Conservation (phyloP, 768 basidiomycete genomes). For the Pisolithus tinctorius region DNA sequence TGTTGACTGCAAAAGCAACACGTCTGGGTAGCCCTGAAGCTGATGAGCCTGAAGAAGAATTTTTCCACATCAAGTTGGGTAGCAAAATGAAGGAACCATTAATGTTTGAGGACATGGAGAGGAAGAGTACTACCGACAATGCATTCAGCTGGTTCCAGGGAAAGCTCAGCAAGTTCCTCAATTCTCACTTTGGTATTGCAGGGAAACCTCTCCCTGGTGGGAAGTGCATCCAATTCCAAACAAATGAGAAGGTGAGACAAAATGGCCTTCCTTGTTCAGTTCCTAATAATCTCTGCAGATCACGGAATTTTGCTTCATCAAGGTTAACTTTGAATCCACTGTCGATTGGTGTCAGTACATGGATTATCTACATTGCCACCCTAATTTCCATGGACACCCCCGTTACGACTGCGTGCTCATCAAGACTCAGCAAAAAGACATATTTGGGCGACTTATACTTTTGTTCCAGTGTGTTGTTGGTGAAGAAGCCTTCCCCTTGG, state of each 20-base stretch:
- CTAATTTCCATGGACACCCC: conserved; percentile 6
- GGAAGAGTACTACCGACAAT: neutral
- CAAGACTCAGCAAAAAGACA: conserved; percentile 5
- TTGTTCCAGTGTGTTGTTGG: conserved; percentile 13
- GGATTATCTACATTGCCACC: conserved; percentile 12
- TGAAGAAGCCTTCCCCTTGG: conserved; percentile 6
- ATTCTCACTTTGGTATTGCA: neutral
- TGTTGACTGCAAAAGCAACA: too few species aligned
- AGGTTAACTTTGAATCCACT: conserved; percentile 12
- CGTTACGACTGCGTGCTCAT: conserved; percentile 23
- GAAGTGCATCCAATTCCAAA: neutral
- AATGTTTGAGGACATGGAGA: neutral
- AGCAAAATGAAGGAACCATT: neutral
- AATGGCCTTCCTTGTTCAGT: neutral
- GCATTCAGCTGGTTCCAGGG: neutral
- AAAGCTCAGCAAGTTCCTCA: neutral
- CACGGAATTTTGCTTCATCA: conserved; percentile 2
- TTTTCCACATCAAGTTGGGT: neutral
- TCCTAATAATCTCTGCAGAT: neutral
- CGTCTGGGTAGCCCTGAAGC: too few species aligned
- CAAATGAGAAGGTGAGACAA: neutral
- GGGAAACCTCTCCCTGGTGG: neutral
- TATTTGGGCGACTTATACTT: conserved; percentile 15
- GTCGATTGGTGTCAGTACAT: conserved; percentile 8
- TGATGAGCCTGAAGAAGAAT: too few species aligned